phyloP scores from a whole-genome alignment of 2,329 filamentous ascomycete genomes.

The Microdochium trichocladiopsis region DNA sequence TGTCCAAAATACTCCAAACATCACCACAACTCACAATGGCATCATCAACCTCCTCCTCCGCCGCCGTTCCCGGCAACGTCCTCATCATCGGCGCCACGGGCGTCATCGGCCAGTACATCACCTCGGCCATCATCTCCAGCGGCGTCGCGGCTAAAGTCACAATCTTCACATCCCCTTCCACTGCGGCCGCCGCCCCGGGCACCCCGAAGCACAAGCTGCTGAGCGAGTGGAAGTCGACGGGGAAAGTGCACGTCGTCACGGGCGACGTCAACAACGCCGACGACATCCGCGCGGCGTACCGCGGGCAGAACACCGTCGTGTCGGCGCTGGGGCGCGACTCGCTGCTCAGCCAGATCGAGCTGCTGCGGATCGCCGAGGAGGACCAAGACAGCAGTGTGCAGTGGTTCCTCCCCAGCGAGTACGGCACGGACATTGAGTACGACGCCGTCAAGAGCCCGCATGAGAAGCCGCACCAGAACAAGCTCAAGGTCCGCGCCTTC shows the following conservation, averaged over 20 bases:
- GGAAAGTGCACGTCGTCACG: constrained; percentile 41
- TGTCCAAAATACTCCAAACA: too few species aligned
- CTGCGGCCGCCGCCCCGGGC: constrained; percentile 25
- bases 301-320: constrained; percentile 34
- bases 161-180: constrained; percentile 49
- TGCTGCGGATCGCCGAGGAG: constrained; percentile 46
- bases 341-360: constrained; percentile 44
- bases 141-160: constrained; percentile 22
- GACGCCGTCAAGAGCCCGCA: constrained; percentile 33
- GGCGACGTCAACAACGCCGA: constrained; percentile 43
- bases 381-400: constrained; percentile 30
- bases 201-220: constrained; percentile 37
- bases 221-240: constrained; percentile 30
- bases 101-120: constrained; percentile 25
- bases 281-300: constrained; percentile 45
- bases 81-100: constrained; percentile 25
- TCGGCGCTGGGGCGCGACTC: constrained; percentile 51
- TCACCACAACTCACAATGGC: too few species aligned
- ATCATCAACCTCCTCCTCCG: not conserved
- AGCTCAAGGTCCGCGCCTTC: constrained; percentile 51
- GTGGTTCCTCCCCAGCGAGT: constrained; percentile 54
- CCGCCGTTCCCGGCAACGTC: constrained; percentile 17
- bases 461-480: constrained; percentile 56
- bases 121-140: constrained; percentile 19
- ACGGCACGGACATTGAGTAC: constrained; percentile 51